Base-by-base conservation (phyloP, 441 rosid species). In the Populus hybrid region DNA sequence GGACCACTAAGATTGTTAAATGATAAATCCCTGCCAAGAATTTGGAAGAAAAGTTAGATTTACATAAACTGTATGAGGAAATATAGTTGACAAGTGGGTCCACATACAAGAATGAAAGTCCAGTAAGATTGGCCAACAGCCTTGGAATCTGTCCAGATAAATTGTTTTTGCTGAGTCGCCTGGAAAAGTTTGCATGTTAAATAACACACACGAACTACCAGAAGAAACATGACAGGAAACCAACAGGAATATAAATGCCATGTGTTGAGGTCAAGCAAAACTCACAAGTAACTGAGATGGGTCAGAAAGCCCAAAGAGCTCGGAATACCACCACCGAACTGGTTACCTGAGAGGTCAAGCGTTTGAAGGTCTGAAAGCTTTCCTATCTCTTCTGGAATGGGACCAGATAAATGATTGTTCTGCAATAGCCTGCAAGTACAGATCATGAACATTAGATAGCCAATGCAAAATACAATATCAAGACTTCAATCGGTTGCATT, bases 1-100 rank as follows among this genome's bases (percentile, higher is more conserved):
- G 97, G 96, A 69, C 98, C 96, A 23, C 97, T 93, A 34, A 93
- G 92, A 86, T 95, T 95, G 82, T 95, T 95, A 84, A 81, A 93
- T 2, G 99, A 95, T 40, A 95, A 87, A 84, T 95, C 99, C 91
- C 97, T 93, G 85, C 70, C 71, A 69, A 23, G 26, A 23, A 34
- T 74, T 26, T 28, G 70, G 59, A 26, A 78, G 70, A 21, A 46
- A 30, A 69, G 63, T 40, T 35, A 38, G 28, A 72, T 42, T 23
- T 20, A 76, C 10, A 63, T 28, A 38, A 67, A 28, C 46, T 16
- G 67, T 53, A 10, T 8, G 32, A 69, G 28, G 32, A 70, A 74
- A 75, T 8, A 32, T 53, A 78, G 30, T 75, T 53, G 32, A 46
- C 28, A 75, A 35, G 35, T 70, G 78, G 79, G 59, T 74, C 72